phyloP scores from a whole-genome alignment of 1,139 yeast species.

The Arxiozyma heterogenica region DNA sequence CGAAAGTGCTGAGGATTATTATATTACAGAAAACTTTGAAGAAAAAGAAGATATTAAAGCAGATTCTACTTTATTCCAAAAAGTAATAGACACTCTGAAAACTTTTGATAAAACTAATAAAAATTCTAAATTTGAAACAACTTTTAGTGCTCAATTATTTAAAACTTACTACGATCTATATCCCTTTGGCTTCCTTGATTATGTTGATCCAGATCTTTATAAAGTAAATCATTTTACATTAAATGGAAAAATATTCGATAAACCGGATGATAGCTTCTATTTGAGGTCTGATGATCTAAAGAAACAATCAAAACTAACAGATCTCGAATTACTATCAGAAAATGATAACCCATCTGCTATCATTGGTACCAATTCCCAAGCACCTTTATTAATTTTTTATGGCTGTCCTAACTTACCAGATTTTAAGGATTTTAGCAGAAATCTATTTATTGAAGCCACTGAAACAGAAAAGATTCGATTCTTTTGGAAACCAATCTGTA shows the following conservation, averaged over 20 bases:
- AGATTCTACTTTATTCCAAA: neutral
- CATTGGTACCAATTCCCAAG: conserved; percentile 14
- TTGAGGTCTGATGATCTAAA: conserved; percentile 25
- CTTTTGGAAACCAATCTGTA: conserved; percentile 57
- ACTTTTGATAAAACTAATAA: neutral
- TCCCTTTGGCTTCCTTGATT: conserved; percentile 16
- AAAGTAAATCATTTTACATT: conserved; percentile 17
- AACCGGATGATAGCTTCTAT: conserved; percentile 27
- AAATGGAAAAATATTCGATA: conserved; percentile 17
- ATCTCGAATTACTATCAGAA: conserved; percentile 6
- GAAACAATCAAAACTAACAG: conserved; percentile 16
- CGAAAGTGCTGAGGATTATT: neutral
- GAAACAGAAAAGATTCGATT: conserved; percentile 56
- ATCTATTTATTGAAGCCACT: conserved; percentile 51
- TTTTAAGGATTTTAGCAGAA: conserved; percentile 50
- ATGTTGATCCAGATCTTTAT: conserved; percentile 5
- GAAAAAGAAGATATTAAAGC: conserved; percentile 1
- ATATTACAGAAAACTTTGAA: neutral
- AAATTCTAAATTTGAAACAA: conserved; percentile 1
- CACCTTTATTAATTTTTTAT: conserved; percentile 8
- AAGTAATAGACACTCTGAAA: neutral
- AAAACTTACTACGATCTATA: conserved; percentile 12
- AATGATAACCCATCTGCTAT: conserved; percentile 12
- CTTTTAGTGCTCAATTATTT: conserved; percentile 10
- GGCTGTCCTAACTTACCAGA: conserved; percentile 39